These are phyloP conservation scores for Russula olivacea DNA, from an alignment of 768 basidiomycete species.

Conservation along the genomic window DNA sequence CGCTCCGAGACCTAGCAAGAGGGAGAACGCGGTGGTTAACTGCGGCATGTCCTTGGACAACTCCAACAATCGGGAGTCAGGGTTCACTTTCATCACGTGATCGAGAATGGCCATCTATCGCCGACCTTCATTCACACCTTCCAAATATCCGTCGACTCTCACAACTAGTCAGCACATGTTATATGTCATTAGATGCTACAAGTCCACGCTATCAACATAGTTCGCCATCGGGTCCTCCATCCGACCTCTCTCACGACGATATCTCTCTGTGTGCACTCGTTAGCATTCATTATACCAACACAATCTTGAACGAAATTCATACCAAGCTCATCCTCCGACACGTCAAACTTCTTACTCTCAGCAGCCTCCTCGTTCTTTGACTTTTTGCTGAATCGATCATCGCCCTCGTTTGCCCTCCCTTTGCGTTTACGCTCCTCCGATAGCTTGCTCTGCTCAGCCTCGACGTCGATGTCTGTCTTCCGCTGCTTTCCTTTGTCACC, in stretches of 20 bases:
- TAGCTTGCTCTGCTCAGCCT: constrained; percentile 27
- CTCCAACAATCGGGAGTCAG: neutral
- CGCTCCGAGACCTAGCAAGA: constrained; percentile 68
- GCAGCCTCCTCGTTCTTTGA: constrained; percentile 77
- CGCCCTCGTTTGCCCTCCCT: constrained; percentile 38
- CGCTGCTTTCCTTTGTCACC: constrained; percentile 28
- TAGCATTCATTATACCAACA: constrained; percentile 22
- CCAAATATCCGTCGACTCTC: too few relatives aligned
- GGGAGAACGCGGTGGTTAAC: constrained; percentile 54
- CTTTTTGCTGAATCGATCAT: constrained; percentile 73
- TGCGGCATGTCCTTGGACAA: constrained; percentile 31
- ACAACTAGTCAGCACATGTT: too few relatives aligned
- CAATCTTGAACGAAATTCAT: constrained; percentile 28
- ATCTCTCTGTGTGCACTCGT: constrained; percentile 62
- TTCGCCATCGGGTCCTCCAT: constrained; percentile 91
- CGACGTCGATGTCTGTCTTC: constrained; percentile 14
- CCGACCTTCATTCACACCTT: too few relatives aligned
- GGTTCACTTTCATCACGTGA: constrained; percentile 24
- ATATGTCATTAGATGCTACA: constrained; percentile 1
- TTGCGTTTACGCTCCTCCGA: constrained; percentile 30
- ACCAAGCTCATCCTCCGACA: constrained; percentile 87
- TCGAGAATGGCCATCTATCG: neutral
- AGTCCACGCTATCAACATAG: constrained; percentile 59
- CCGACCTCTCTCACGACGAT: constrained; percentile 68
- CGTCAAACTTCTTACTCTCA: constrained; percentile 63